Evolutionary conservation across 2,329 filamentous ascomycete genomes (phyloP), one percentile per base, ranked within the genome.

Genomic region (Setomelanomma holmii): DNA sequence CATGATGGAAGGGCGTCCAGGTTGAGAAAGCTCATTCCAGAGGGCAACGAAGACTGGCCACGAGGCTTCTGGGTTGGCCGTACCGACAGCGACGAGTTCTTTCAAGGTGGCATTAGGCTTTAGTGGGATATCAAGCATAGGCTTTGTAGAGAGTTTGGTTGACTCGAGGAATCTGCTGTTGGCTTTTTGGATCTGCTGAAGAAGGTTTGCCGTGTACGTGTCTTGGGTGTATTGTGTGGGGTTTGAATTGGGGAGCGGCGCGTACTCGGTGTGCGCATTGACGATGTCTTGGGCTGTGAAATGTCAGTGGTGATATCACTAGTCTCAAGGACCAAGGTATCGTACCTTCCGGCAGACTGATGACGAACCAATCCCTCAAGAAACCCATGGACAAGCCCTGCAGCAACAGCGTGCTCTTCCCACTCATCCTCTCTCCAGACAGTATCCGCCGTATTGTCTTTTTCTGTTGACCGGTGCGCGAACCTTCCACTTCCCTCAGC

Each of bases 271-370:
- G 67, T 89, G 84, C 43, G 86, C 91, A 58, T 88, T 90, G 58
- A 89, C 88, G 41, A 97, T 80, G 49, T 96, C 93, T 69, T 93
- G 88, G 48, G 86, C 93, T 91, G 63, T 22, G 17, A 16, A 2
- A n/a, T 21, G 45, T 65, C 49, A 73, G 68, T 45, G n/a, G n/a
- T n/a, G n/a, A n/a, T n/a, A n/a, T n/a, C n/a, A n/a, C n/a, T n/a
- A n/a, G n/a, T n/a, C n/a, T n/a, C n/a, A n/a, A n/a, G n/a, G n/a
- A n/a, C n/a, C n/a, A n/a, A n/a, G n/a, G n/a, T n/a, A n/a, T 67
- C 82, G 66, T 80, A 96, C 93, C 89, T 78, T 99, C 92, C 33
- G 95, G 93, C 45, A 98, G 83, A 68, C 90, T 89, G 52, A 99
- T 82, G 40, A 98, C 92, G 39, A 96, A 82, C 91, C 93, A 98